Percentiles rank a stretch among this genome's conserved stretches.
These are phyloP conservation scores for Hericium erinaceus DNA, from an alignment of 768 basidiomycete genomes.

Conservation along the genomic window DNA sequence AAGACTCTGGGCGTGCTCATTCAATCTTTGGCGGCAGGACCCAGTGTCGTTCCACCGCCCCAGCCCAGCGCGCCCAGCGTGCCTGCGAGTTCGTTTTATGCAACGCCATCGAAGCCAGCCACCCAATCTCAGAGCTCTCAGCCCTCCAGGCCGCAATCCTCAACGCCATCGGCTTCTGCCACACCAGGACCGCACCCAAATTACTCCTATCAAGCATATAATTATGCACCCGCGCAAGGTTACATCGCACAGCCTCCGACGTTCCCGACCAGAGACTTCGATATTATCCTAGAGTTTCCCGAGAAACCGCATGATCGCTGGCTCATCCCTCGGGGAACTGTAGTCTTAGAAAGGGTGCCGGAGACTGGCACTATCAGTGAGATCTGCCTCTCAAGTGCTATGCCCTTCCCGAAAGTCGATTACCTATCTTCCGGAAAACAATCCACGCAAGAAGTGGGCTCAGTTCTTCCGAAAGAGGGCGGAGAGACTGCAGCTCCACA, in stretches of 20 bases:
- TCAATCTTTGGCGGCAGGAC: conserved; percentile 43
- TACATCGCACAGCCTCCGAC: conserved; percentile 1
- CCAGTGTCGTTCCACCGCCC: neutral
- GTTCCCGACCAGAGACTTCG: conserved; percentile 47
- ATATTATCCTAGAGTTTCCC: conserved; percentile 63
- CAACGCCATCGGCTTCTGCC: neutral
- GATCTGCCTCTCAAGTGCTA: conserved; percentile 33
- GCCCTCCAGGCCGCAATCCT: neutral
- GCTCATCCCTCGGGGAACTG: conserved; percentile 55
- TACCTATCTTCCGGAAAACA: conserved; percentile 5
- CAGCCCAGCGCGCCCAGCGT: neutral
- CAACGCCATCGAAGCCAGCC: neutral
- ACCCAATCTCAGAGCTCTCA: neutral
- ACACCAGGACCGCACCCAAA: neutral
- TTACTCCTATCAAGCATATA: neutral
- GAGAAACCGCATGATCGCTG: conserved; percentile 57
- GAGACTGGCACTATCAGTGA: conserved; percentile 13
- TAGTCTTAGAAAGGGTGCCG: conserved; percentile 36
- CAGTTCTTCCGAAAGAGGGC: neutral
- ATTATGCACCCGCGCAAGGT: neutral
- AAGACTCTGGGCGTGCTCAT: conserved; percentile 67
- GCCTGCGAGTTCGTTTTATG: neutral
- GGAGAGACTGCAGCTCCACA: conserved; percentile 12
- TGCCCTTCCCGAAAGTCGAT: conserved; percentile 32
- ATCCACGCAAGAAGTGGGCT: neutral